Percentiles rank a stretch among this genome's conserved stretches.
These are phyloP conservation scores for Aspergillus bombycis DNA, from an alignment of 2,329 filamentous ascomycete genomes.

Conservation along the genomic window DNA sequence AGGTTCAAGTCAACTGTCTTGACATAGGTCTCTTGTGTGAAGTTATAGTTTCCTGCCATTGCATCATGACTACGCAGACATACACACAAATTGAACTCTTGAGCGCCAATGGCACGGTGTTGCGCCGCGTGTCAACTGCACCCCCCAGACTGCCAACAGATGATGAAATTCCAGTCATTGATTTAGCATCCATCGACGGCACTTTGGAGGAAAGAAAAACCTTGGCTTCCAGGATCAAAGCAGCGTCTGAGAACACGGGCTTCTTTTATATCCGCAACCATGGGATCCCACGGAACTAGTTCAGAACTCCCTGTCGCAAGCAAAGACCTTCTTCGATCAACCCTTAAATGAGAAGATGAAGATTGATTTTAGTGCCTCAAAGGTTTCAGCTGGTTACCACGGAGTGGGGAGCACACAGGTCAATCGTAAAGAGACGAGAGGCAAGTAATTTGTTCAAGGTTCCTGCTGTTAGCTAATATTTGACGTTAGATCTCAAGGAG, in stretches of 20 bases:
- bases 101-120: conserved; percentile 50
- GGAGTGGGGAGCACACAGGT: conserved; percentile 32
- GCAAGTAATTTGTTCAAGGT: conserved; percentile 36
- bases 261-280: conserved; percentile 62
- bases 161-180: conserved; percentile 59
- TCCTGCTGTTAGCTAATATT: neutral
- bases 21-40: neutral
- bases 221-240: conserved; percentile 48
- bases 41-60: neutral
- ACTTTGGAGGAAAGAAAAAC: conserved; percentile 39
- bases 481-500: conserved; percentile 53
- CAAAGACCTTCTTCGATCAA: conserved; percentile 53
- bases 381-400: conserved; percentile 54
- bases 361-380: conserved; percentile 37
- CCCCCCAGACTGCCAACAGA: conserved; percentile 45
- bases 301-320: conserved; percentile 20
- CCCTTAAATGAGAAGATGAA: conserved; percentile 48
- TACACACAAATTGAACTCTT: conserved; percentile 49
- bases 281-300: conserved; percentile 43
- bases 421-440: conserved; percentile 35
- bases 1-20: neutral
- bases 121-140: conserved; percentile 46
- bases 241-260: conserved; percentile 54
- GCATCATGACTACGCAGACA: neutral
- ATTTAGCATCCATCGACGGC: conserved; percentile 48